Evolutionary conservation across 768 basidiomycete genomes (phyloP), one percentile per base, ranked within the genome.

Genomic region (Lactarius vividus): DNA sequence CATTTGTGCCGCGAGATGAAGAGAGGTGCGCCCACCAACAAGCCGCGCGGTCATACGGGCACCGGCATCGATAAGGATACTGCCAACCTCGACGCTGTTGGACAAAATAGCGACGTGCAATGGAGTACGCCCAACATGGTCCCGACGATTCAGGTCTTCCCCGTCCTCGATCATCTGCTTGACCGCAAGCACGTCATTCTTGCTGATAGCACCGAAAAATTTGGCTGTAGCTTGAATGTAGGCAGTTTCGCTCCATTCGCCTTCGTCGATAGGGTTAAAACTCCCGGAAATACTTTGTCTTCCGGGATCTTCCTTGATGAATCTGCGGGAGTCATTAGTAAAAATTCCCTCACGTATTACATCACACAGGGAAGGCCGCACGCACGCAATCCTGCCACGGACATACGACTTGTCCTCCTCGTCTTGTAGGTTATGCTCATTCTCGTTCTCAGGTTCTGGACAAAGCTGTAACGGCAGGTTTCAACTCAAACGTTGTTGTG

Each of bases 221-320:
- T 81, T 79, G 63, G 84, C 82, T 0, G 80, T 79, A 13, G 78
- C 79, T 11, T 81, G 83, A 66, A 86, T 78, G 73, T 87, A 88
- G 13, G 83, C 85, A 67, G 85, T 83, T 39, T 79, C 84, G 63
- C 81, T 80, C 87, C 87, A 88, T 77, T 87, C 85, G 15, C 84
- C 85, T 16, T 81, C 83, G 67, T 88, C 85, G 70, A 87, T 87
- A 0, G 86, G 86, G 61, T 85, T 83, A 78, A 88, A 88, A 71
- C 83, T 84, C 1, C 86, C 86, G 0, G 85, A 82, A 46, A 87
- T 81, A 46, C 75, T 82, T 72, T 88, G 86, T 13, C 85, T 83
- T 0, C 85, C 85, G 3, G 85, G 85, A 66, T 87, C 81, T 60
- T 86, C 83, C 69, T 83, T 74, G 28, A 87, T 83, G 72, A 86